Evolutionary conservation across 2,329 filamentous ascomycete species (phyloP).

Genomic region (Plenodomus tracheiphilus): DNA sequence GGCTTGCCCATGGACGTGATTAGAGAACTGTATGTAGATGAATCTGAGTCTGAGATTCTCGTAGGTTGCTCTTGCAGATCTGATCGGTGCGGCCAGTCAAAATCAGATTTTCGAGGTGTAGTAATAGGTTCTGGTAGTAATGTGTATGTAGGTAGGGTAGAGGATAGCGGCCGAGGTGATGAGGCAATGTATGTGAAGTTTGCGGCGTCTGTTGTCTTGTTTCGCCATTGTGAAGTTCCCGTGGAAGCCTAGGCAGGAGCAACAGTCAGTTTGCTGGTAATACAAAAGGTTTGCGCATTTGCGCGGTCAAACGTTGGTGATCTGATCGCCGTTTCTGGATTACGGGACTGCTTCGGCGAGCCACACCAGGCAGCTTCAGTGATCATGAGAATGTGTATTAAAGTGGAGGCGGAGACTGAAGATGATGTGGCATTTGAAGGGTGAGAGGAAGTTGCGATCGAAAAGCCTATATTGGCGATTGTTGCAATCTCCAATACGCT

Average conservation of each 20-base stretch:
- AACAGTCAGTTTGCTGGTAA: slow-evolving; percentile 1
- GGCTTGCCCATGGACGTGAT: slow-evolving; percentile 10
- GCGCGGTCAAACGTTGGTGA: slow-evolving; percentile 9
- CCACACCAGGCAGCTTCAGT: no score
- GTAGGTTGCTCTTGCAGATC: neutral
- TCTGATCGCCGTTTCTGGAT: neutral
- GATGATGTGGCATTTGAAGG: no score
- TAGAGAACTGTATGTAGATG: neutral
- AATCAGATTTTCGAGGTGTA: neutral
- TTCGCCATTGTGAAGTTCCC: neutral
- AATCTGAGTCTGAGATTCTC: neutral
- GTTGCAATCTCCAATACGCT: no score
- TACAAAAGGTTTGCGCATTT: slow-evolving; percentile 18
- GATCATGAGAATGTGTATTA: no score
- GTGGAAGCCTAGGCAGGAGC: slow-evolving; percentile 7
- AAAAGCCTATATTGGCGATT: no score
- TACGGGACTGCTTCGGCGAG: neutral
- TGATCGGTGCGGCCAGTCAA: neutral
- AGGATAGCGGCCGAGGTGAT: neutral
- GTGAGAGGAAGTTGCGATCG: no score
- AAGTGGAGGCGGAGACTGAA: no score
- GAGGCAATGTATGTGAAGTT: neutral
- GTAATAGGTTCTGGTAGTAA: neutral
- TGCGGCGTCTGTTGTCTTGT: neutral
- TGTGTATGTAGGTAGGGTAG: neutral